Conservation (phyloP, 1,139 yeast genomes). For the Nematodospora anomalae region DNA sequence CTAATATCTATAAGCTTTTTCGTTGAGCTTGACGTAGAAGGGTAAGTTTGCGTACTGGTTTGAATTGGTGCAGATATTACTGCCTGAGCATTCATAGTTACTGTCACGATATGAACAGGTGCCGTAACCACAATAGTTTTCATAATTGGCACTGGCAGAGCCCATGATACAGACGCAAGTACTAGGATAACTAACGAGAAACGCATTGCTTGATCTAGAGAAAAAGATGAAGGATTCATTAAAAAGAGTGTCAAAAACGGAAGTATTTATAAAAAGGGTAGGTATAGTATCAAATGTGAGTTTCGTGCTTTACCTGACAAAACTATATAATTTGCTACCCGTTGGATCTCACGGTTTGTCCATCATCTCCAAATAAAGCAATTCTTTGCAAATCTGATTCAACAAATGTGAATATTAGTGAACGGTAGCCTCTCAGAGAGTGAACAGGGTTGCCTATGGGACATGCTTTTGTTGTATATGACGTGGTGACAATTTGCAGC, state of each 20-base stretch:
- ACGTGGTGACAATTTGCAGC: neutral
- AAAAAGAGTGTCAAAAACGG: no score
- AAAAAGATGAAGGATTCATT: no score
- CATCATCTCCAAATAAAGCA: no score
- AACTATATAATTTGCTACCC: no score
- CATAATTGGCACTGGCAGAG: constrained; percentile 1
- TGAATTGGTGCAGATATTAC: neutral
- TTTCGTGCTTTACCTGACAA: no score
- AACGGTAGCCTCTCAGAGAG: neutral
- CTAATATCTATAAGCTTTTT: no score
- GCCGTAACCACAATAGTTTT: constrained; percentile 6
- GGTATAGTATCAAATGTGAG: no score
- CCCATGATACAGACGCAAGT: neutral
- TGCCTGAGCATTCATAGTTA: neutral
- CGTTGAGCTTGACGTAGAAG: no score
- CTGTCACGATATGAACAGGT: constrained; percentile 3
- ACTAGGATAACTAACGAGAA: no score
- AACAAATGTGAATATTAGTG: neutral
- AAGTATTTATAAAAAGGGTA: no score
- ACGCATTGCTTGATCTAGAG: no score
- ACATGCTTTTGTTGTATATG: neutral
- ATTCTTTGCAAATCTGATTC: neutral
- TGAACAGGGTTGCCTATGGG: neutral
- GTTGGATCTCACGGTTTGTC: no score
- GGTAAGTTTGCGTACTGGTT: neutral